Base-by-base conservation (phyloP, 2,329 filamentous ascomycete genomes). In the Botrytis paeoniae region DNA sequence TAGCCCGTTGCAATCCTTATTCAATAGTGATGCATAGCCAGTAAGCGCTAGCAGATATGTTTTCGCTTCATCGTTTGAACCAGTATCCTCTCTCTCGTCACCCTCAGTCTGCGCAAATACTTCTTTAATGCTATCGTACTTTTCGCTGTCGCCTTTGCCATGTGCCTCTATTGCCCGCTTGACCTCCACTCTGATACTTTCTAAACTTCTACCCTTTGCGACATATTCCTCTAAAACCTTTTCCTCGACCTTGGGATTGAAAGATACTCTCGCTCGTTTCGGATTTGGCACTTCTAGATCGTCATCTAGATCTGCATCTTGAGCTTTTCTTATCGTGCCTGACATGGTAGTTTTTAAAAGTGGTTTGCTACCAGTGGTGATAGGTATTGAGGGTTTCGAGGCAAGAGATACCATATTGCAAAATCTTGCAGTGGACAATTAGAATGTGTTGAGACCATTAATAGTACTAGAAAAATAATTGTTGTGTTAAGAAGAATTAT, bases 41-140 rank as follows among this genome's bases (percentile, higher is more conserved):
- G 89, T 88, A 64, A 92, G 83, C n/a, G 89, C 89, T 76, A 90
- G 83, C 73, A 92, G 83, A 79, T 91, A 91, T 54, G 85, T 84
- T 76, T 88, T 86, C 65, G 91, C 83, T 32, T 81, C 78, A 12
- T 70, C 75, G 83, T 83, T 73, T 18, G 73, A 73, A 16, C 75
- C 74, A 25, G 73, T 75, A 45, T 80, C 76, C 9, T 78, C 76
- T 29, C 74, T 74, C 25, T 74, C 66, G 25, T 66, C 73, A 62
- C 69, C 73, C 73, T 66, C 73, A 22, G 29, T 61, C 12, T 75
- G 74, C 25, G 73, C 71, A 54, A 91, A 89, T 8, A 88, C 82
- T 69, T 89, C 85, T 79, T 89, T 90, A 66, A 91, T 81, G n/a
- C 83, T 84, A 75, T 90, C 86, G 80, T 90, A 91, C 51, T 86